Evolutionary conservation across 202 grass and related monocot genomes (phyloP).

Genomic region (Cymbopogon flexuosus): DNA sequence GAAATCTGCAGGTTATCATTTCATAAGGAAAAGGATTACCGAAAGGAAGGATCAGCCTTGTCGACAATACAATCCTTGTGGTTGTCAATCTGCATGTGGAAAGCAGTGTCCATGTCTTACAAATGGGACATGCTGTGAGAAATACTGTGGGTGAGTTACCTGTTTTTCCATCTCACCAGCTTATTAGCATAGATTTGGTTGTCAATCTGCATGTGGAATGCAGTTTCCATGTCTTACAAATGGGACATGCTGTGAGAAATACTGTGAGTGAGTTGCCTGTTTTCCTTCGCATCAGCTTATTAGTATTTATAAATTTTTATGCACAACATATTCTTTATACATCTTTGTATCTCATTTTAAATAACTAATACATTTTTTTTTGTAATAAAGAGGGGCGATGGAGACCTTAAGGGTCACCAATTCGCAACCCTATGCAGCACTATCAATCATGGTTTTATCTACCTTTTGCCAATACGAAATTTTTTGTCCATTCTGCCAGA

Average conservation of each 20-base stretch:
- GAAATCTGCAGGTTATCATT: slow-evolving; percentile 95
- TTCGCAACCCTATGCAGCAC: not conserved
- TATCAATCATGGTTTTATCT: not conserved
- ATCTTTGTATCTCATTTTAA: not conserved
- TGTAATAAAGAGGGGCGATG: not conserved
- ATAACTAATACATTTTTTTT: not conserved
- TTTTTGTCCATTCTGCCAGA: not conserved
- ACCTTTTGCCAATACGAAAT: slow-evolving; percentile 12
- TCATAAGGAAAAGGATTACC: slow-evolving; percentile 91
- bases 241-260: slow-evolving; percentile 88
- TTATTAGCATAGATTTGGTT: slow-evolving; percentile 40
- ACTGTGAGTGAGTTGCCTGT: slow-evolving; percentile 55
- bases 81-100: slow-evolving; percentile 88
- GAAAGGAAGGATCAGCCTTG: slow-evolving; percentile 92
- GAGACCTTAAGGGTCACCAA: not conserved
- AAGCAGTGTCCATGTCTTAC: slow-evolving; percentile 86
- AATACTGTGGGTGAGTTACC: slow-evolving; percentile 74
- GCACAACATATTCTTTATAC: slow-evolving; percentile 4
- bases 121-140: slow-evolving; percentile 92
- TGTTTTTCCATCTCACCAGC: slow-evolving; percentile 10
- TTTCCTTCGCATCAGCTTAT: slow-evolving; percentile 15
- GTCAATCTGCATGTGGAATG: slow-evolving; percentile 85
- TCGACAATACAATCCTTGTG: slow-evolving; percentile 90
- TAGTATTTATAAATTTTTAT: slow-evolving; percentile 14
- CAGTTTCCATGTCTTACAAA: slow-evolving; percentile 78